Percentiles rank a stretch among this genome's conserved stretches.
These are phyloP conservation scores for Syzygium aqueum DNA, from an alignment of 345 rosid species.

Conservation along the genomic window DNA sequence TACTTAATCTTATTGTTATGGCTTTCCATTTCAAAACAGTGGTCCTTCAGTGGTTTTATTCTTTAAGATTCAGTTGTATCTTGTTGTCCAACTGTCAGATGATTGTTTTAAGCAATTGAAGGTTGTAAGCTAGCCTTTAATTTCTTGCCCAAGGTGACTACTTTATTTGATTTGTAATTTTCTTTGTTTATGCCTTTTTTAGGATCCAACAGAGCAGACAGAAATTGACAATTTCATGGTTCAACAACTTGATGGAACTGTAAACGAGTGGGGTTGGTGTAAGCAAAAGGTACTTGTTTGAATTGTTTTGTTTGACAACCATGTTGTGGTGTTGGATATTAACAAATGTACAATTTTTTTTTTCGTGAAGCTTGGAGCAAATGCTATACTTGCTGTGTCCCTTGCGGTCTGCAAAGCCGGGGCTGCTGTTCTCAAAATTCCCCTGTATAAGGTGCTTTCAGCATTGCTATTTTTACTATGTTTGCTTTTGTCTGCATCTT, in stretches of 20 bases:
- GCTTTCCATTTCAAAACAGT: not conserved
- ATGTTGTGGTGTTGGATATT: not conserved
- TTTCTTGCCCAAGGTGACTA: not conserved
- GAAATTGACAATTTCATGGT: constrained; percentile 90
- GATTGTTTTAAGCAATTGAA: not conserved
- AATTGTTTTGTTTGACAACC: not conserved
- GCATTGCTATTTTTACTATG: not conserved
- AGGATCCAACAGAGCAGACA: constrained; percentile 88
- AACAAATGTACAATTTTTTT: not conserved
- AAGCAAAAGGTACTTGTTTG: constrained; percentile 64
- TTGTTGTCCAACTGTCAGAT: not conserved
- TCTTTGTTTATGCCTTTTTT: not conserved
- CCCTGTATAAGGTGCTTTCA: constrained; percentile 66
- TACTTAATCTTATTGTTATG: not conserved
- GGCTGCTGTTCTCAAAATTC: constrained; percentile 48
- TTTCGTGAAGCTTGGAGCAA: constrained; percentile 71
- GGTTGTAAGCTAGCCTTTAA: not conserved
- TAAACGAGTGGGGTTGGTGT: constrained; percentile 99
- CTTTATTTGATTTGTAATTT: not conserved
- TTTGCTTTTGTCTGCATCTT: not conserved
- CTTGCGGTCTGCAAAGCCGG: constrained; percentile 96
- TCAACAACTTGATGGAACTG: constrained; percentile 90
- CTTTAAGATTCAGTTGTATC: not conserved
- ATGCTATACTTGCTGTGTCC: constrained; percentile 90
- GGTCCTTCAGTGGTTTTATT: not conserved